phyloP scores from a whole-genome alignment of 495 filamentous ascomycete species.

The Trypethelium eluteriae region DNA sequence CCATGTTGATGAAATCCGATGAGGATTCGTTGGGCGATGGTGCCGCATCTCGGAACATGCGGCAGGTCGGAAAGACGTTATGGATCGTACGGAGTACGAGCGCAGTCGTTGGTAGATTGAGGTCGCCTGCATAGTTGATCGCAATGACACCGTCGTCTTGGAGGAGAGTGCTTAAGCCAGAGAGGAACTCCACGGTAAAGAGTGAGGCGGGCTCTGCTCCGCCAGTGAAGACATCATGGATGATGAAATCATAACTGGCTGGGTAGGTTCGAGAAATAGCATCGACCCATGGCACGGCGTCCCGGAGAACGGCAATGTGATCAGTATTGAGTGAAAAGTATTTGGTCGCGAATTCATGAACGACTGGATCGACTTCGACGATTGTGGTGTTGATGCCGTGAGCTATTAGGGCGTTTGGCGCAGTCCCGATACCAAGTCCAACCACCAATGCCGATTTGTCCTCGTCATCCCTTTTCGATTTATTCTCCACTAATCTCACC shows the following conservation, averaged over 20 bases:
- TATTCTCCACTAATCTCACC: slow-evolving; percentile 60
- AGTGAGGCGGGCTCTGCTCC: slow-evolving; percentile 78
- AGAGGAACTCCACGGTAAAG: slow-evolving; percentile 79
- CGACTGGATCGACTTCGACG: slow-evolving; percentile 86
- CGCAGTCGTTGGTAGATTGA: slow-evolving; percentile 52
- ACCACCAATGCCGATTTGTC: slow-evolving; percentile 76
- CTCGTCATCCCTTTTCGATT: slow-evolving; percentile 43
- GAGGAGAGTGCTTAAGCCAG: slow-evolving; percentile 58
- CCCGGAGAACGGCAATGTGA: slow-evolving; percentile 71
- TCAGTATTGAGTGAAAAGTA: slow-evolving; percentile 53
- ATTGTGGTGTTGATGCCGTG: slow-evolving; percentile 89
- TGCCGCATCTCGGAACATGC: slow-evolving; percentile 74
- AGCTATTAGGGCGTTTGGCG: slow-evolving; percentile 72
- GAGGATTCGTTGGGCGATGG: slow-evolving; percentile 30
- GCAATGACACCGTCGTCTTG: slow-evolving; percentile 76
- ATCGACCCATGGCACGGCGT: slow-evolving; percentile 69
- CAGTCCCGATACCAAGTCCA: slow-evolving; percentile 89
- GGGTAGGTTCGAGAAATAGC: slow-evolving; percentile 40
- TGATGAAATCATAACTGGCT: slow-evolving; percentile 70
- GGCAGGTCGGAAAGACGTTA: slow-evolving; percentile 61
- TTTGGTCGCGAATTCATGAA: slow-evolving; percentile 69
- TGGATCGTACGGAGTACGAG: slow-evolving; percentile 66
- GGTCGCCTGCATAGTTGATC: slow-evolving; percentile 96
- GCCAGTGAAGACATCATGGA: slow-evolving; percentile 98
- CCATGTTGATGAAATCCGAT: slow-evolving; percentile 82